Evolutionary conservation across 805 yeast genomes (phyloP).

Genomic region (Myxozyma sirexii): DNA sequence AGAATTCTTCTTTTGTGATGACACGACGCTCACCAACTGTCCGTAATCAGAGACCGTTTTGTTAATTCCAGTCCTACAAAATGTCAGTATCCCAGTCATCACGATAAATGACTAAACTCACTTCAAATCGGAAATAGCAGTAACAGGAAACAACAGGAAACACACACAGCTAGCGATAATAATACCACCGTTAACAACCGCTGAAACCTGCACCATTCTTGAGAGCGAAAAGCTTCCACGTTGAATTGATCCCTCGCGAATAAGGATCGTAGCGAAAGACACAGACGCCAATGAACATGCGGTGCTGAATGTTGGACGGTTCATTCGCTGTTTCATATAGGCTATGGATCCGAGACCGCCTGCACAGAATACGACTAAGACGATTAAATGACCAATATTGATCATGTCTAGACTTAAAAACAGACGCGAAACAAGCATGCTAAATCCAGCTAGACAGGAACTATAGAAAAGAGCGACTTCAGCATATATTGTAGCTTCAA

Average conservation of each 20-base stretch:
- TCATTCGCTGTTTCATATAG: conserved; percentile 66
- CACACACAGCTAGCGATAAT: conserved; percentile 61
- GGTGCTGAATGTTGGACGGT: conserved; percentile 71
- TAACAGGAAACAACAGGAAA: conserved; percentile 63
- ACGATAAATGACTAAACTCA: conserved; percentile 32
- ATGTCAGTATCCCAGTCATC: neutral
- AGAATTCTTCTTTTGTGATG: neutral
- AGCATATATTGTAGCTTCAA: conserved; percentile 69
- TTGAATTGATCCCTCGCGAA: conserved; percentile 71
- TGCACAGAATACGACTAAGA: conserved; percentile 55
- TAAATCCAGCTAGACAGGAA: conserved; percentile 53
- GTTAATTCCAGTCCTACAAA: neutral
- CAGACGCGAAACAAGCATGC: conserved; percentile 55
- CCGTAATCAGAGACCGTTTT: neutral
- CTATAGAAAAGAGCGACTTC: conserved; percentile 56
- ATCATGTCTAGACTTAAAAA: conserved; percentile 51
- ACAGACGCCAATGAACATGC: conserved; percentile 80
- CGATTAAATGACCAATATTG: conserved; percentile 46
- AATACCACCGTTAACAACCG: conserved; percentile 65
- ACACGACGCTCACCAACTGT: neutral
- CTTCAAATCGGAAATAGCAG: conserved; percentile 55
- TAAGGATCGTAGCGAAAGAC: conserved; percentile 66
- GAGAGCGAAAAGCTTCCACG: conserved; percentile 58
- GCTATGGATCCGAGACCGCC: conserved; percentile 66
- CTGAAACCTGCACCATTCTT: conserved; percentile 56